These are phyloP conservation scores for Gloeostereum incarnatum DNA, from an alignment of 768 basidiomycete genomes.

Conservation along the genomic window DNA sequence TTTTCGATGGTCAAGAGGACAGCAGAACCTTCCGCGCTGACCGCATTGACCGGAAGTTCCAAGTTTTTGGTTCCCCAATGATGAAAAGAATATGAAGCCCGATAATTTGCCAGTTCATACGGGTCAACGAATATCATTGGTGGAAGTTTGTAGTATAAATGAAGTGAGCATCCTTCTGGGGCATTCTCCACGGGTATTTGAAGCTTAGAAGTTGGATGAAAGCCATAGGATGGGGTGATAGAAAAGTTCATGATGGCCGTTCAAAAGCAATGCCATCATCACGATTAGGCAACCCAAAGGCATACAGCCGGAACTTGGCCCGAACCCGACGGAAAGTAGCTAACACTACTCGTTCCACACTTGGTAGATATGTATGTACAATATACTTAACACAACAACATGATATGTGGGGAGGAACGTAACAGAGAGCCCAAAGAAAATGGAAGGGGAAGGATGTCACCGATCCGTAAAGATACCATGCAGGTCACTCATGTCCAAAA, in stretches of 20 bases:
- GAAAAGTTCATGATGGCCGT: no score
- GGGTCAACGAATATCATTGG: conserved; percentile 37
- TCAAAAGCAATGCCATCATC: no score
- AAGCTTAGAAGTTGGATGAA: conserved; percentile 26
- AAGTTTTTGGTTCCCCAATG: conserved; percentile 34
- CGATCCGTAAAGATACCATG: conserved; percentile 49
- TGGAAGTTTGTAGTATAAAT: conserved; percentile 31
- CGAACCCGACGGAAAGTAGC: no score
- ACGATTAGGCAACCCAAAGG: no score
- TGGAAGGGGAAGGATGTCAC: conserved; percentile 11
- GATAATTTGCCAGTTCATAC: conserved; percentile 33
- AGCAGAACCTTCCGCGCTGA: conserved; percentile 15
- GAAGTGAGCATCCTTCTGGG: conserved; percentile 21
- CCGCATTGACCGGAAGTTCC: conserved; percentile 34
- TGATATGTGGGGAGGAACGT: no score
- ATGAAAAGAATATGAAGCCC: conserved; percentile 25
- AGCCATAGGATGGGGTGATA: conserved; percentile 23
- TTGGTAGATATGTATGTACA: no score
- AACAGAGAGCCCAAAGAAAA: no score
- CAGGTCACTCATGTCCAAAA: conserved; percentile 62
- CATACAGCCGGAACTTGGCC: no score
- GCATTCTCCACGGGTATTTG: conserved; percentile 12
- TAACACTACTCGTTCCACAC: no score
- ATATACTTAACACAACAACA: no score
- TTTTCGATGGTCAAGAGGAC: conserved; percentile 16